Conservation (phyloP, 2,329 filamentous ascomycete genomes). For the Trematosphaeria pertusa region DNA sequence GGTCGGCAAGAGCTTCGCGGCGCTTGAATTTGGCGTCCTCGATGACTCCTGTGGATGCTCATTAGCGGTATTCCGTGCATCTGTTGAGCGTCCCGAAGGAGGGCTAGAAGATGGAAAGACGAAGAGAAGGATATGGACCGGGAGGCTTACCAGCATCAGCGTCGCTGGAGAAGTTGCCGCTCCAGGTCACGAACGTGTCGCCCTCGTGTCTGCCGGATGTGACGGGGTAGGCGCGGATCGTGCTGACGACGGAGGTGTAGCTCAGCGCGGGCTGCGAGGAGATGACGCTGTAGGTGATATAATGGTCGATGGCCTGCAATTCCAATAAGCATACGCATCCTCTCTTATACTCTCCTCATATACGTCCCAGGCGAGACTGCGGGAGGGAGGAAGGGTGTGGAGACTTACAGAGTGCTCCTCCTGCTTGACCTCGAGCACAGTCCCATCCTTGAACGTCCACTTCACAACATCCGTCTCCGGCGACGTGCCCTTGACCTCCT, state of each 20-base stretch:
- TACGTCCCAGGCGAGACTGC: not conserved
- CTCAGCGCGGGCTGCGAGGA: conserved; percentile 68
- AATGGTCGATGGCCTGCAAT: conserved; percentile 71
- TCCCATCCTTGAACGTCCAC: conserved; percentile 76
- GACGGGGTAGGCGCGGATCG: conserved; percentile 69
- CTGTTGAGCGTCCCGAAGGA: too few relatives aligned
- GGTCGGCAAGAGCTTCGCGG: conserved; percentile 71
- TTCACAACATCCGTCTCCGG: conserved; percentile 72
- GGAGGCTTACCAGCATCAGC: conserved; percentile 68
- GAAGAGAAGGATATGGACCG: not conserved
- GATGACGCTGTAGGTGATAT: conserved; percentile 77
- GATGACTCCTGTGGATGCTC: conserved; percentile 64
- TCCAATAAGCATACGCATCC: not conserved
- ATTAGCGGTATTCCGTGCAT: too few relatives aligned
- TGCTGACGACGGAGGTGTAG: conserved; percentile 72
- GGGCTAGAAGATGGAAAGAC: not conserved
- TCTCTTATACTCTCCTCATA: not conserved
- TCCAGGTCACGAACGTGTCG: conserved; percentile 73
- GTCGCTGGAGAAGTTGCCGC: conserved; percentile 72
- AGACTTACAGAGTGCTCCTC: conserved; percentile 72
- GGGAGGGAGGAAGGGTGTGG: not conserved
- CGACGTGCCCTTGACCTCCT: conserved; percentile 68
- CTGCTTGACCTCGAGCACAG: conserved; percentile 74
- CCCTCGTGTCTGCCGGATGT: conserved; percentile 71
- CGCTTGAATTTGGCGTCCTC: conserved; percentile 80